Base-by-base conservation (phyloP, 768 basidiomycete genomes). In the Tylopilus subfusipes region DNA sequence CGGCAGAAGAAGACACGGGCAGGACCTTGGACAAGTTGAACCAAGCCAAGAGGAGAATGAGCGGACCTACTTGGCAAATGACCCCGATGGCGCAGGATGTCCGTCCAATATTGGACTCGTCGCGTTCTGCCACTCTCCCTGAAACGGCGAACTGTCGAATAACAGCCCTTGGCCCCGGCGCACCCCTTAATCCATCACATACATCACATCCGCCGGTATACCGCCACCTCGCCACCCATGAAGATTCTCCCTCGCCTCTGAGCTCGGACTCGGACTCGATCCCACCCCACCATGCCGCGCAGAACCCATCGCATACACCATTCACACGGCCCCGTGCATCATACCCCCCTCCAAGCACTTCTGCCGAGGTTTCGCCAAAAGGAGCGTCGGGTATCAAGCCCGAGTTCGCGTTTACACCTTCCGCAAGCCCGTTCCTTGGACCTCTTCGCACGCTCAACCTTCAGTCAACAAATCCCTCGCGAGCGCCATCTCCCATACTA, bases 391-490 rank as follows among this genome's bases (percentile, higher is more conserved):
- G 47, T 38, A 50, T 61, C 51, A 71, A 67, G 40, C 59, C 71
- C 22, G 76, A 75, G 46, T 70, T 75, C 62, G 55, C 69, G 5
- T 75, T 79, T 62, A 90, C 89, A 1, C 89, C 89, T 1, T 85
- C 84, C 19, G 85, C 88, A 2, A 88, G 85, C 55, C 89, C 89
- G 1, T 90, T 92, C 78, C 80, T 92, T 21, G 89, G 85, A 0
- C 87, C 88, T 2, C 71, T 92, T 59, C 79, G 86, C 50, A 85
- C 85, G 7, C 78, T 92, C 54, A 85, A 89, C 62, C 80, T 91
- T 42, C 86, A 89, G 63, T 86, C 84, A 2, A 73, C 85, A 3
- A 80, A 80, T 48, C 82, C 84, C 0, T 86, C 84, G 12, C 80
- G 88, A 43, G 88, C 85, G 0, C 85, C 89, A 1, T 86, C 85